Evolutionary conservation across 225 moss, liverwort and hornwort genomes (phyloP).

Genomic region (Polytrichum formosum): DNA sequence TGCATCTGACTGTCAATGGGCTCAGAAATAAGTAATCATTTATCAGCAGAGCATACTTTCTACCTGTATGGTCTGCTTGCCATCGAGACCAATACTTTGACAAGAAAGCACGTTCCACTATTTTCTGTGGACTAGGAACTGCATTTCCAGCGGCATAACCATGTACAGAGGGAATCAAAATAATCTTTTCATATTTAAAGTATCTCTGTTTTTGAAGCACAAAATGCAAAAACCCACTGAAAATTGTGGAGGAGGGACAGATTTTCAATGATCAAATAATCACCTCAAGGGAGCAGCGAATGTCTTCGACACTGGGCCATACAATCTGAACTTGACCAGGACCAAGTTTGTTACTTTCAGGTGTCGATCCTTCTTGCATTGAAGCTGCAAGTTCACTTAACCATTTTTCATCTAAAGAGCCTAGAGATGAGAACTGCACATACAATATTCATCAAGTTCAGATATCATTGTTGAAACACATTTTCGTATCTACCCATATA

Average conservation of each 20-base stretch:
- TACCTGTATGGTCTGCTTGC: constrained; percentile 83
- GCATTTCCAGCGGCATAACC: constrained; percentile 94
- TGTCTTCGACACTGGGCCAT: constrained; percentile 96
- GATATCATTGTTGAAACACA: no score
- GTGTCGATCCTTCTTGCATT: constrained; percentile 68
- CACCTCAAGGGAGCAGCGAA: constrained; percentile 90
- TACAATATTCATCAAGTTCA: neutral
- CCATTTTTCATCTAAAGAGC: constrained; percentile 97
- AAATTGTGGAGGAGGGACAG: no score
- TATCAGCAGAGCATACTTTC: constrained; percentile 42
- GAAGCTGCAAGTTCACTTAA: constrained; percentile 71
- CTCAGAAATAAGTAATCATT: neutral
- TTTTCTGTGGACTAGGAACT: constrained; percentile 92
- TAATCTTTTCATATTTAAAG: no score
- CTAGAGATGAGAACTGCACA: constrained; percentile 93
- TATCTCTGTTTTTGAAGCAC: no score
- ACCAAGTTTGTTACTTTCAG: constrained; percentile 59
- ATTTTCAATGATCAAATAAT: neutral
- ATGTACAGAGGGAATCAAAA: constrained; percentile 28
- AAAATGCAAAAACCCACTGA: no score
- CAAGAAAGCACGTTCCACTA: constrained; percentile 76
- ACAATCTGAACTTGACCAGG: constrained; percentile 68
- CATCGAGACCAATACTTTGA: constrained; percentile 88
- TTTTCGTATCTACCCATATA: neutral
- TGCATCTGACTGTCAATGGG: no score